phyloP scores from a whole-genome alignment of 345 rosid species.

The Hevea brasiliensis region DNA sequence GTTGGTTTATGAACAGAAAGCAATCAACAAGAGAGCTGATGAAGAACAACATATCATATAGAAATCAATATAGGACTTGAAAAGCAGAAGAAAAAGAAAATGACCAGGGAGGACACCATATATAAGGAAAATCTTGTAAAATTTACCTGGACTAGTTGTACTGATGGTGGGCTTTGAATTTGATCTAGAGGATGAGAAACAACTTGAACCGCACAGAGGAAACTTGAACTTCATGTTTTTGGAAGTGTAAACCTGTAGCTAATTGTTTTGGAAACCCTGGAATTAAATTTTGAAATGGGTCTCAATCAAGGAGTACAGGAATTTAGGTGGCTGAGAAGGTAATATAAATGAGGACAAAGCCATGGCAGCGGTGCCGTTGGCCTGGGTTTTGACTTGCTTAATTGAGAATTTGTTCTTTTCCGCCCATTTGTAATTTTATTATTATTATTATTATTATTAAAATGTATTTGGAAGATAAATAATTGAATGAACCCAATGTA shows the following conservation, averaged over 20 bases:
- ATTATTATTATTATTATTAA: no score
- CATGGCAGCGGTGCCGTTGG: no score
- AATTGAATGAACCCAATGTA: no score
- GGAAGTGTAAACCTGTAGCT: background rate
- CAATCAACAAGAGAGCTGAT: constrained; percentile 2
- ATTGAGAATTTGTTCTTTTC: background rate
- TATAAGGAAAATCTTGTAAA: no score
- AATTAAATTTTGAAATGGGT: background rate
- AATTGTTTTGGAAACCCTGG: background rate
- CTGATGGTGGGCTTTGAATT: constrained; percentile 12
- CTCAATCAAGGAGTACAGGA: background rate
- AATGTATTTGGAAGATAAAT: no score
- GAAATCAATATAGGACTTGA: background rate
- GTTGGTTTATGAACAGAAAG: background rate
- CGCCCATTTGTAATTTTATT: background rate
- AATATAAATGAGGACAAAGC: background rate
- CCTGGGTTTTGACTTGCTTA: constrained; percentile 5
- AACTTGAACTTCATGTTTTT: constrained; percentile 37
- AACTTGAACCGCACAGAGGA: constrained; percentile 17
- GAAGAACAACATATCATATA: background rate
- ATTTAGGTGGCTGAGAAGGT: no score
- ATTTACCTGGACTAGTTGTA: constrained; percentile 13
- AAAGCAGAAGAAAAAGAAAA: background rate
- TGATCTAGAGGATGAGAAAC: constrained; percentile 23
- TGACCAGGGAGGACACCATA: background rate